phyloP scores from a whole-genome alignment of 1,139 yeast species.

The Sugiyamaella novakii region DNA sequence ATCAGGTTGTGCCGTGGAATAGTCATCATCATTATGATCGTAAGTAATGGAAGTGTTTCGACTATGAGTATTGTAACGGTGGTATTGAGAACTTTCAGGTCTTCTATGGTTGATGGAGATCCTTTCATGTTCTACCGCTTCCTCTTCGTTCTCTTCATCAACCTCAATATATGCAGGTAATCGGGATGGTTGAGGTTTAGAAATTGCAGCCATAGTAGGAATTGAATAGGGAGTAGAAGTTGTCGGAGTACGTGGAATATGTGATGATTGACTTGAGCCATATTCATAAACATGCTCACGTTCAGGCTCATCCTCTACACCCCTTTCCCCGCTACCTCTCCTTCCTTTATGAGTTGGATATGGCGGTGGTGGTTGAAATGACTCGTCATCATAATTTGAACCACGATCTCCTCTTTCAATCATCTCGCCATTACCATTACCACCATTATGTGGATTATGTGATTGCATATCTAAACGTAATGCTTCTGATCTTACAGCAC shows the following conservation, averaged over 20 bases:
- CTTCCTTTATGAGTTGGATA: conserved; percentile 28
- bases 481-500: conserved; percentile 33
- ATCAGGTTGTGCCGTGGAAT: neutral
- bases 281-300: no score
- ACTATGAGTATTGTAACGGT: no score
- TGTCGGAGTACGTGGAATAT: neutral
- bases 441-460: conserved; percentile 13
- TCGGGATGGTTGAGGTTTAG: neutral
- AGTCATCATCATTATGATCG: conserved; percentile 8
- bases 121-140: neutral
- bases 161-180: conserved; percentile 12
- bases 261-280: neutral
- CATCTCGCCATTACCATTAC: conserved; percentile 17
- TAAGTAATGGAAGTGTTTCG: neutral
- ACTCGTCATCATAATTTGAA: conserved; percentile 17
- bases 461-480: conserved; percentile 34
- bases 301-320: neutral
- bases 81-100: no score
- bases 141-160: conserved; percentile 5
- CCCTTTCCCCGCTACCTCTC: neutral
- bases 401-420: conserved; percentile 5
- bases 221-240: neutral
- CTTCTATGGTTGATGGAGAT: no score
- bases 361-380: conserved; percentile 33
- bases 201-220: conserved; percentile 7